Conservation (phyloP, 257 asterid genomes). For the Solanum sitiens region DNA sequence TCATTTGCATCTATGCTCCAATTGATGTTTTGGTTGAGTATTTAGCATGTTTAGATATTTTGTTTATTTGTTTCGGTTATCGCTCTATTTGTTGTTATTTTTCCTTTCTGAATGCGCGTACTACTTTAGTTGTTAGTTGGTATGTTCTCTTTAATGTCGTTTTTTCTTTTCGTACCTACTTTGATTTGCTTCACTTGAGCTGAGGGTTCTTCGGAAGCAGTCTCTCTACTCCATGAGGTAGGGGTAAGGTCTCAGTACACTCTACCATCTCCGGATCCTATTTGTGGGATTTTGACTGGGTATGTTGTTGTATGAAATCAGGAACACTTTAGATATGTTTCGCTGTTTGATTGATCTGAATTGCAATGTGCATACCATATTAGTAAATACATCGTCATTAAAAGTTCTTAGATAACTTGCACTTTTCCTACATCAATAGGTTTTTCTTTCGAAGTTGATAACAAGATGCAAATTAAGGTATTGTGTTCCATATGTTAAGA, state of each 20-base stretch:
- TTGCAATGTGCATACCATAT: not conserved
- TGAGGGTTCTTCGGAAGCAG: not conserved
- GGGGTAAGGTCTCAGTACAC: not conserved
- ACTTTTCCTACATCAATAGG: not conserved
- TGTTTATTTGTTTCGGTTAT: not conserved
- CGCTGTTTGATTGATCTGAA: not conserved
- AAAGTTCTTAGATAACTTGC: not conserved
- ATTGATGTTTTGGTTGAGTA: not conserved
- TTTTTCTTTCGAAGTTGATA: not conserved
- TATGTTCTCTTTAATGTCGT: not conserved
- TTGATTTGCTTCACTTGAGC: not conserved
- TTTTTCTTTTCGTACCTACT: not conserved
- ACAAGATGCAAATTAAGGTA: not conserved
- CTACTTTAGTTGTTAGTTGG: not conserved
- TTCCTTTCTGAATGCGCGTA: not conserved
- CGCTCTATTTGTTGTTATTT: not conserved
- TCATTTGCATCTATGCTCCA: not conserved
- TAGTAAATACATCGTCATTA: not conserved
- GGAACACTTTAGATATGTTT: not conserved
- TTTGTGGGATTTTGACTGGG: not conserved
- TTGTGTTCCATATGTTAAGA: not conserved
- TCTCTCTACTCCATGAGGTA: not conserved
- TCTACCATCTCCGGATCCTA: not conserved
- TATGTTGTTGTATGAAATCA: not conserved
- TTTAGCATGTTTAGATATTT: not conserved